Conservation (phyloP, 331 rosid genomes). For the Cucumis variabilis region DNA sequence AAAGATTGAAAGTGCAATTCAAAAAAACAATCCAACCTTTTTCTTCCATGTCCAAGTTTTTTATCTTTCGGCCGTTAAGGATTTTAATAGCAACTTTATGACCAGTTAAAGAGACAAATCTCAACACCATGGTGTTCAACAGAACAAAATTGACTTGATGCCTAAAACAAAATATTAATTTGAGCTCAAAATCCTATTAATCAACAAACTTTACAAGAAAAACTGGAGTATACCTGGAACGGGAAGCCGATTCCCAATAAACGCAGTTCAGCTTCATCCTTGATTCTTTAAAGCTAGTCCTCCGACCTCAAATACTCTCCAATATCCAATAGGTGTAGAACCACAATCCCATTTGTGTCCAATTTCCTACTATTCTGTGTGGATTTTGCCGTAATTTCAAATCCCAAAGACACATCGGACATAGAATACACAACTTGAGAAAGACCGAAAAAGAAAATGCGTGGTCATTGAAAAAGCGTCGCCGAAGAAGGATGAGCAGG, state of each 20-base stretch:
- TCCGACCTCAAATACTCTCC: constrained; percentile 97
- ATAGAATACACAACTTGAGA: constrained; percentile 92
- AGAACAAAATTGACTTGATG: not conserved
- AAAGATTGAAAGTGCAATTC: not conserved
- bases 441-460: too few species aligned
- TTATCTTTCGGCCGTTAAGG: constrained; percentile 88
- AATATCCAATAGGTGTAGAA: constrained; percentile 86
- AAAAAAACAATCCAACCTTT: constrained; percentile 63
- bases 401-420: constrained; percentile 90
- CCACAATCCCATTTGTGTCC: constrained; percentile 90
- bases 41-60: constrained; percentile 96
- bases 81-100: constrained; percentile 97
- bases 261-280: not conserved
- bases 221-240: constrained; percentile 7
- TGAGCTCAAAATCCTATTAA: constrained; percentile 1
- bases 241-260: not conserved
- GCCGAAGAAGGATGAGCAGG: too few species aligned
- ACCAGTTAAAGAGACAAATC: constrained; percentile 47
- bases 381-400: constrained; percentile 86
- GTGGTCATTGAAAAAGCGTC: too few species aligned
- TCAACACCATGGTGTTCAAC: not conserved
- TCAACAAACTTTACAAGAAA: not conserved
- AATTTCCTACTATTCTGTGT: constrained; percentile 95
- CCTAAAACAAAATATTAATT: not conserved
- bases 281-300: constrained; percentile 78